A percentile compares a stretch with the other conserved stretches of the same genome.
Evolutionary conservation across 306 rosid species (phyloP).

Genomic region (Prunus mira): DNA sequence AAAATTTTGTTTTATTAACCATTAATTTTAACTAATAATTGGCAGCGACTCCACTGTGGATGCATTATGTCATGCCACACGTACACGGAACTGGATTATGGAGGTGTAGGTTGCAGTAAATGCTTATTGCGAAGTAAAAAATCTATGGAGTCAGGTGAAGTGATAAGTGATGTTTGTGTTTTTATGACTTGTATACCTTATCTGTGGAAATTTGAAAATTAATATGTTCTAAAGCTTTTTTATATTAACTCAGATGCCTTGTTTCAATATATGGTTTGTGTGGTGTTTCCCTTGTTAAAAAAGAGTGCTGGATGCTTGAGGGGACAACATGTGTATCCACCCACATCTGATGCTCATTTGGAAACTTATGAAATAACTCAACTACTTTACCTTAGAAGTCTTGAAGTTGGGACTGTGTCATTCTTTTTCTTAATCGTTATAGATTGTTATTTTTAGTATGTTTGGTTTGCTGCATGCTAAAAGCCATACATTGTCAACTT

Average conservation of each 20-base stretch:
- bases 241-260: background rate
- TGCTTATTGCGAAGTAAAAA: constrained; percentile 13
- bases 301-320: background rate
- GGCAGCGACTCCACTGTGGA: constrained; percentile 33
- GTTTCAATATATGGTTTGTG: background rate
- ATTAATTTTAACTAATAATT: background rate
- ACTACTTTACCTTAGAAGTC: background rate
- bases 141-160: constrained; percentile 2
- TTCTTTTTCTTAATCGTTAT: too few relatives aligned
- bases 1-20: background rate
- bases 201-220: too few relatives aligned
- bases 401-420: too few relatives aligned
- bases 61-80: constrained; percentile 23
- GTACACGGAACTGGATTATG: constrained; percentile 1
- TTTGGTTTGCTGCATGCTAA: background rate
- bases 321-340: background rate
- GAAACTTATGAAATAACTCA: background rate
- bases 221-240: background rate
- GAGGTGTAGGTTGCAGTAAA: constrained; percentile 23
- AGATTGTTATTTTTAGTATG: too few relatives aligned
- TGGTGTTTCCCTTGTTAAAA: background rate
- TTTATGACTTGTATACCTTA: background rate
- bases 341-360: background rate
- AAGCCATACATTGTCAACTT: background rate
- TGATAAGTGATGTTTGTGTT: constrained; percentile 11